These are phyloP conservation scores for Coemansia sp. DNA, from an alignment of 371 early-diverging fungal species.

Conservation along the genomic window DNA sequence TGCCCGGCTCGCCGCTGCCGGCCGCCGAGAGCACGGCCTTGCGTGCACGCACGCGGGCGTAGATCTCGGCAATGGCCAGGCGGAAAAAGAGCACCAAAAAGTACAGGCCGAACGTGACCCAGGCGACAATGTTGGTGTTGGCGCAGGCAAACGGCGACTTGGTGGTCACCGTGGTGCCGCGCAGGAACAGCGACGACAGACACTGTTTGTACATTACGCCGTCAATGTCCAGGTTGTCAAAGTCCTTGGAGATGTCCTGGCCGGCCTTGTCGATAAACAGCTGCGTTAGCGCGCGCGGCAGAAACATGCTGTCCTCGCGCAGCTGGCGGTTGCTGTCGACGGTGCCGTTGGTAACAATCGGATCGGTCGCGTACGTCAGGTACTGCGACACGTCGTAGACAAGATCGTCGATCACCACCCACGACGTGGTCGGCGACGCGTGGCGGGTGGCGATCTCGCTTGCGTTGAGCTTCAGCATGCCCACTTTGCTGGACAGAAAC, in stretches of 20 bases:
- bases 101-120: slow-evolving; percentile 44
- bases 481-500: slow-evolving; percentile 32
- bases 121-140: slow-evolving; percentile 45
- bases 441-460: slow-evolving; percentile 19
- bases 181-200: slow-evolving; percentile 33
- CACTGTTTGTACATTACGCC: slow-evolving; percentile 27
- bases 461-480: slow-evolving; percentile 29
- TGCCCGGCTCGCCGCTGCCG: background rate
- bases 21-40: slow-evolving; percentile 18
- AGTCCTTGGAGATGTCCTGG: slow-evolving; percentile 24
- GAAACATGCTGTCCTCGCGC: slow-evolving; percentile 27
- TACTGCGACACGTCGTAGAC: slow-evolving; percentile 41
- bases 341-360: slow-evolving; percentile 31
- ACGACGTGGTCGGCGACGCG: slow-evolving; percentile 25
- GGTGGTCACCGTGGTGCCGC: slow-evolving; percentile 33
- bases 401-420: slow-evolving; percentile 31
- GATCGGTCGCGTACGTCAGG: slow-evolving; percentile 26
- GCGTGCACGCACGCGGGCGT: slow-evolving; percentile 34
- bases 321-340: slow-evolving; percentile 26
- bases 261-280: slow-evolving; percentile 34
- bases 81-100: slow-evolving; percentile 43
- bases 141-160: slow-evolving; percentile 47
- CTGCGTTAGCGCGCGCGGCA: slow-evolving; percentile 25
- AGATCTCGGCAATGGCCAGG: slow-evolving; percentile 29
- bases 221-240: slow-evolving; percentile 17